Conservation (phyloP, 148 eudicot genomes). For the Camellia lanceoleosa region DNA sequence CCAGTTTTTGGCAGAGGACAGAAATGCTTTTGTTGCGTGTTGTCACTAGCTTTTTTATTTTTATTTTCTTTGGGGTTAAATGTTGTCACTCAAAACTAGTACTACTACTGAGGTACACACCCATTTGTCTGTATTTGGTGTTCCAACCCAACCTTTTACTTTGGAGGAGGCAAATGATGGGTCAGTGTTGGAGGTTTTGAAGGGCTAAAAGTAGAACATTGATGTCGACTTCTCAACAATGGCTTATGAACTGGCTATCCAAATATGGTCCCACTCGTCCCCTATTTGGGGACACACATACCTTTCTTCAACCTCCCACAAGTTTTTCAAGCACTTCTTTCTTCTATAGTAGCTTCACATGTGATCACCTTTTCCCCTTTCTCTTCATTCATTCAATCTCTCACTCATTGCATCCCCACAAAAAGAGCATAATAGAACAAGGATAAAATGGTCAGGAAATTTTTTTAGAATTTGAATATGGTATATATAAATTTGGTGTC, state of each 20-base stretch:
- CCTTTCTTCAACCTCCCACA: constrained; percentile 41
- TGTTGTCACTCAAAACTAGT: too few species aligned
- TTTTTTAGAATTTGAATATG: too few species aligned
- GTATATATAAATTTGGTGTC: too few species aligned
- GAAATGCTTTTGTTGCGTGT: constrained; percentile 21
- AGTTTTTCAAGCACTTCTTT: constrained; percentile 39
- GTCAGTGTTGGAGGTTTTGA: constrained; percentile 26
- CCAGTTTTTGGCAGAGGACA: background rate
- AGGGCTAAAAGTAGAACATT: constrained; percentile 23
- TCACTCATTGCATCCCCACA: constrained; percentile 8
- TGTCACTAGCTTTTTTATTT: background rate
- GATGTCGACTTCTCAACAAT: constrained; percentile 67
- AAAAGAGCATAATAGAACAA: too few species aligned
- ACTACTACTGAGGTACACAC: too few species aligned
- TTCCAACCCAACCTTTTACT: constrained; percentile 1
- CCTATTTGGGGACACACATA: constrained; percentile 42
- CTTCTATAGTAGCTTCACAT: constrained; percentile 37
- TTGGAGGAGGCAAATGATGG: constrained; percentile 26
- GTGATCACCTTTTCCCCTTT: constrained; percentile 3
- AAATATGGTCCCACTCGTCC: constrained; percentile 45
- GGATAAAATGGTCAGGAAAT: too few species aligned
- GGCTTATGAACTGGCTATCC: constrained; percentile 24
- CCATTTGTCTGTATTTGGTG: constrained; percentile 12
- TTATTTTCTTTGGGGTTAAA: too few species aligned
- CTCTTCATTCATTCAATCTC: constrained; percentile 25